A percentile compares a stretch with the other conserved stretches of the same genome.
Conservation (phyloP, 495 filamentous ascomycete genomes). For the Penicillium atrosanguineum region DNA sequence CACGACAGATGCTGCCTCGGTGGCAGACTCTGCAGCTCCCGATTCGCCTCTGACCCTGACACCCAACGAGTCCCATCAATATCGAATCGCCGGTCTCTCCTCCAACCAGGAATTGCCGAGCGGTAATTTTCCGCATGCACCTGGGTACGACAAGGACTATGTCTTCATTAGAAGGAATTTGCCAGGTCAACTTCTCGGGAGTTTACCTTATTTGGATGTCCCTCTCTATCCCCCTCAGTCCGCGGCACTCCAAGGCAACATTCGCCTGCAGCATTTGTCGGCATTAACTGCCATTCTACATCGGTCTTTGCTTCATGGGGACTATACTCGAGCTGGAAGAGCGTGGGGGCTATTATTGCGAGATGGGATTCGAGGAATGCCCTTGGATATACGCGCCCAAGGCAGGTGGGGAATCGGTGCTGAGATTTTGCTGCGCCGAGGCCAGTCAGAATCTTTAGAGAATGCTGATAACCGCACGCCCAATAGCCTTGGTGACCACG, state of each 20-base stretch:
- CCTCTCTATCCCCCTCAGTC: conserved; percentile 39
- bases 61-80: conserved; percentile 47
- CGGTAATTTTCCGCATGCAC: conserved; percentile 44
- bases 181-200: conserved; percentile 15
- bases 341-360: conserved; percentile 65
- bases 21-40: conserved; percentile 20
- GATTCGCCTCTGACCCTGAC: conserved; percentile 34
- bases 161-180: conserved; percentile 8
- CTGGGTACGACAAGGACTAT: conserved; percentile 12
- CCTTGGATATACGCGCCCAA: conserved; percentile 54
- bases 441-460: conserved; percentile 16
- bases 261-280: conserved; percentile 57
- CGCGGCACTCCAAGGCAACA: conserved; percentile 31
- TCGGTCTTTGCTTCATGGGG: conserved; percentile 55
- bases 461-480: neutral
- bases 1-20: conserved; percentile 37
- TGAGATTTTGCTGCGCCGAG: conserved; percentile 58
- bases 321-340: conserved; percentile 60
- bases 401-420: conserved; percentile 69
- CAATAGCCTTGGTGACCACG: neutral
- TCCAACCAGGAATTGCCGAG: conserved; percentile 43
- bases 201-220: conserved; percentile 28
- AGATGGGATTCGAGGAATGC: conserved; percentile 46
- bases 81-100: conserved; percentile 45
- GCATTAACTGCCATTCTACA: conserved; percentile 62